phyloP scores from a whole-genome alignment of 2,329 filamentous ascomycete genomes.

The Didymellaceae sp. region DNA sequence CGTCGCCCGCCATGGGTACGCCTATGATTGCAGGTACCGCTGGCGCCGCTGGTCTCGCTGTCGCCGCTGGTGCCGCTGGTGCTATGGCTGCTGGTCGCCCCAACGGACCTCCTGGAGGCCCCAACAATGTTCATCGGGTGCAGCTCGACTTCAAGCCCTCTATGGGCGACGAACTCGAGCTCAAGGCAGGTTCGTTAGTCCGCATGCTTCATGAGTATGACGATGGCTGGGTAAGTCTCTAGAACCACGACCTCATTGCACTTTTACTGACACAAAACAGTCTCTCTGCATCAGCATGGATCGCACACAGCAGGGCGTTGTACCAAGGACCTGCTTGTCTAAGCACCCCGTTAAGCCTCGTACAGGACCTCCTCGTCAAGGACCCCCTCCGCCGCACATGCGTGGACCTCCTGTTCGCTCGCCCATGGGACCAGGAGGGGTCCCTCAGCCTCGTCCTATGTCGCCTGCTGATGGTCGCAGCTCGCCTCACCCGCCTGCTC shows the following conservation, averaged over 20 bases:
- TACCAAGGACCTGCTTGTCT: constrained; percentile 90
- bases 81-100: constrained; percentile 67
- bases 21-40: constrained; percentile 26
- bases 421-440: constrained; percentile 42
- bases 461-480: constrained; percentile 53
- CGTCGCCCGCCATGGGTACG: constrained; percentile 49
- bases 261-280: constrained; percentile 53
- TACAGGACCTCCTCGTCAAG: constrained; percentile 59
- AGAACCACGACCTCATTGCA: neutral
- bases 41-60: constrained; percentile 34
- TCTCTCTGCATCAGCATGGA: constrained; percentile 91
- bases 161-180: constrained; percentile 87
- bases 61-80: neutral
- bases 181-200: constrained; percentile 82
- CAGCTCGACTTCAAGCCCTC: constrained; percentile 94
- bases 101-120: constrained; percentile 59
- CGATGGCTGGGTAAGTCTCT: constrained; percentile 86
- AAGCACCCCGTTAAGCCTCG: constrained; percentile 90
- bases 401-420: constrained; percentile 40
- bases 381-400: constrained; percentile 55
- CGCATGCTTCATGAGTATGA: constrained; percentile 94
- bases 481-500: constrained; percentile 56
- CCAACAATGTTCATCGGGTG: constrained; percentile 82
- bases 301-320: constrained; percentile 89
- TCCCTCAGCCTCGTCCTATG: constrained; percentile 46